Conservation (phyloP, 805 yeast genomes). For the Scheffersomyces lignosus region DNA sequence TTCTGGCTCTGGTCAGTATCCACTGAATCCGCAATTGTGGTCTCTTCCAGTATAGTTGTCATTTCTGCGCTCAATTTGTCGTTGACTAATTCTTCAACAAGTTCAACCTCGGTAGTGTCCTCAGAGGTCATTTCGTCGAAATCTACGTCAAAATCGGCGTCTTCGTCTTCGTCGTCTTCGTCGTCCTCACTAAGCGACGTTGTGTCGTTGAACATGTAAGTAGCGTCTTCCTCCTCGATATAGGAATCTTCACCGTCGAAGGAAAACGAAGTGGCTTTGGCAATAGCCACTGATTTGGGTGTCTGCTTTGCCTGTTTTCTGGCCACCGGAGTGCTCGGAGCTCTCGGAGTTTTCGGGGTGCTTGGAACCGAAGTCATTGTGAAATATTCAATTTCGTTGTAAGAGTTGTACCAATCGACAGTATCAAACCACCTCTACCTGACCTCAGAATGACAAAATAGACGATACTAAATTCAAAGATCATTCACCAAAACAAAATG, state of each 20-base stretch:
- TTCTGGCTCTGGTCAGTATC: no score
- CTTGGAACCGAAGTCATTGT: constrained; percentile 9
- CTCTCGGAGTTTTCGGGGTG: constrained; percentile 13
- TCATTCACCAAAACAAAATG: no score
- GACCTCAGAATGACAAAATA: no score
- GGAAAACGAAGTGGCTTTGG: constrained; percentile 17
- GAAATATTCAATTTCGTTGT: no score
- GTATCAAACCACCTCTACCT: no score
- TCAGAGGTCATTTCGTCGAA: constrained; percentile 2
- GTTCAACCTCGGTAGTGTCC: neutral
- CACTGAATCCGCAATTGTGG: neutral
- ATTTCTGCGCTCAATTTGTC: neutral
- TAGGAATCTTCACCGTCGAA: constrained; percentile 27
- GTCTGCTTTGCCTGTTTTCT: constrained; percentile 5
- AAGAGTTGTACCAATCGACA: no score
- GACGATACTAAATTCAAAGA: no score
- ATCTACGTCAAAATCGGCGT: neutral
- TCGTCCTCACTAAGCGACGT: constrained; percentile 16
- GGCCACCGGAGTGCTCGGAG: constrained; percentile 5
- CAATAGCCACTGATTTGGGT: constrained; percentile 8
- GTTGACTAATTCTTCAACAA: neutral
- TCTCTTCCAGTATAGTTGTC: neutral
- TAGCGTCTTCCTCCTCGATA: constrained; percentile 40
- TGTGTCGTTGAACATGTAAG: constrained; percentile 30
- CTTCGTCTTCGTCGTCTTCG: constrained; percentile 13